Evolutionary conservation across 495 filamentous ascomycete species (phyloP).

Genomic region (Xylaria intraflava): DNA sequence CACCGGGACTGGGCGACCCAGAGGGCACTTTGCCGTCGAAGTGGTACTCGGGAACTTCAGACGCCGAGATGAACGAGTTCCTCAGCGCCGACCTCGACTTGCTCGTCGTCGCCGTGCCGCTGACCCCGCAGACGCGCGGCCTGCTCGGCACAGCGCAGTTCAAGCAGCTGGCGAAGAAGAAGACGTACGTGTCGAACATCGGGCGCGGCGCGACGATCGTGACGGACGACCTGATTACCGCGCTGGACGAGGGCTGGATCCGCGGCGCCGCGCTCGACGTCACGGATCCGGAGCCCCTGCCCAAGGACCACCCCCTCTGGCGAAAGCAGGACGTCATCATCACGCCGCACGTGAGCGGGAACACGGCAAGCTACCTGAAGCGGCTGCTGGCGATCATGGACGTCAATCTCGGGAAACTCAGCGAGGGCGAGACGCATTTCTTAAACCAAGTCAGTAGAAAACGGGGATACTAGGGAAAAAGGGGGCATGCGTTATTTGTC

Average conservation of each 20-base stretch:
- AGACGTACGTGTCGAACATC: constrained; percentile 67
- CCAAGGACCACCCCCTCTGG: constrained; percentile 63
- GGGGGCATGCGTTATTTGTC: too few species aligned
- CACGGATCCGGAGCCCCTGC: constrained; percentile 78
- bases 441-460: constrained; percentile 62
- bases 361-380: constrained; percentile 50
- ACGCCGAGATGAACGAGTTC: constrained; percentile 57
- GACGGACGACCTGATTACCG: constrained; percentile 58
- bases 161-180: constrained; percentile 48
- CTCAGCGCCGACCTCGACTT: constrained; percentile 64
- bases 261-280: constrained; percentile 77
- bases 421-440: constrained; percentile 50
- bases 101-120: constrained; percentile 65
- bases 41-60: constrained; percentile 66
- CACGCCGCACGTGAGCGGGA: constrained; percentile 72
- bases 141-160: constrained; percentile 63
- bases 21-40: constrained; percentile 62
- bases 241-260: constrained; percentile 53
- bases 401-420: constrained; percentile 53
- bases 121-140: constrained; percentile 60
- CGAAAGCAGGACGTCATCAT: constrained; percentile 65
- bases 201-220: constrained; percentile 65
- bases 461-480: constrained; percentile 49
- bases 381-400: constrained; percentile 55
- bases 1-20: constrained; percentile 69